Evolutionary conservation across 768 basidiomycete genomes (phyloP), one percentile per base, ranked within the genome.

Genomic region (Lentinus tigrinus): DNA sequence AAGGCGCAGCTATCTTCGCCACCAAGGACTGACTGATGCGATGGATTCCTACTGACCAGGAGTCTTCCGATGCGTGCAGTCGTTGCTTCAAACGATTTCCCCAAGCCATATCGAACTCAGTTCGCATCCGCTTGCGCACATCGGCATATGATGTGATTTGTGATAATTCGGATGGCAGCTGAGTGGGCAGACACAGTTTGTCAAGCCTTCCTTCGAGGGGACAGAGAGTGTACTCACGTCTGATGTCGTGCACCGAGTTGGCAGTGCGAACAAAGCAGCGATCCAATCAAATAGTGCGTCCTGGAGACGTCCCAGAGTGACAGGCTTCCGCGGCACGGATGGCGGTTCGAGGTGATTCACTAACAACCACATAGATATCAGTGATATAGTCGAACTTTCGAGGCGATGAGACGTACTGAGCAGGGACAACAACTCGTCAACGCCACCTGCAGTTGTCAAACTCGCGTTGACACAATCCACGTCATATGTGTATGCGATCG

Each of bases 21-120:
- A 48, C 8, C 6, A 59, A 38, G 17, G 57, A 36, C 23, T 37
- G 49, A 4, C 50, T 51, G 23, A 58, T 50, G n/a, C 54, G 50
- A 19, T 47, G 37, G 17, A 59, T 44, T n/a, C n/a, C n/a, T n/a
- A 11, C 28, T n/a, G 13, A 55, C 47, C 14, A 37, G 16, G 6
- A n/a, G 21, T n/a, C 16, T 36, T 21, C 54, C 44, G 7, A 16
- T 16, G 27, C 43, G 21, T 23, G 19, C 9, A 52, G 48, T 38
- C 50, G 43, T 21, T 21, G 27, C 40, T 52, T 52, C n/a, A 57
- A 50, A 17, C 31, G 24, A 21, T 52, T 34, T 16, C 36, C 48
- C 50, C 49, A 52, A 9, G 4, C 47, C 3, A 16, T 48, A 31
- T 19, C 5, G 9, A 19, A 16, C 7, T 48, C 47, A 28, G 8